Conservation (phyloP, 176 grass and related monocot species). For the Chloris gayana region DNA sequence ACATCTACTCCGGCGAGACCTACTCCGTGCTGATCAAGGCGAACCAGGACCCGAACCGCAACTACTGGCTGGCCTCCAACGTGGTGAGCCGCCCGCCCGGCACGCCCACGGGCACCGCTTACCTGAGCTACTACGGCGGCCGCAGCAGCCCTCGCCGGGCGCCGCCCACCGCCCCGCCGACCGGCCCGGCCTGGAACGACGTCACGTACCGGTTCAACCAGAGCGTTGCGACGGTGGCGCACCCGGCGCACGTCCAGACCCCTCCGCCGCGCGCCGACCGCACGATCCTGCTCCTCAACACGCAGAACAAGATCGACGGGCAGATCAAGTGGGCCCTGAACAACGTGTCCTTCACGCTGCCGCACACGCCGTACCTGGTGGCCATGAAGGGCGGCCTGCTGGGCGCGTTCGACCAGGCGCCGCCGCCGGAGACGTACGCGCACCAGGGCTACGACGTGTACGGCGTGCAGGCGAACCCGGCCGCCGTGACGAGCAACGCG, state of each 20-base stretch:
- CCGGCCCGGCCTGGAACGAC: conserved; percentile 72
- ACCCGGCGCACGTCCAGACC: conserved; percentile 40
- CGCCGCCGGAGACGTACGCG: conserved; percentile 71
- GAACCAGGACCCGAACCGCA: conserved; percentile 69
- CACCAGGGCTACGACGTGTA: conserved; percentile 51
- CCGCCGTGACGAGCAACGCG: conserved; percentile 41
- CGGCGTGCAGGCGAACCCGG: conserved; percentile 31
- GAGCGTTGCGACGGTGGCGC: conserved; percentile 52
- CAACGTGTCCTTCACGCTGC: conserved; percentile 75
- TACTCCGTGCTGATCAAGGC: conserved; percentile 82
- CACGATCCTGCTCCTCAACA: conserved; percentile 70
- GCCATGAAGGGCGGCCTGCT: conserved; percentile 47
- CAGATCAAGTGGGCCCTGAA: conserved; percentile 64
- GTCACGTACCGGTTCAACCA: conserved; percentile 51
- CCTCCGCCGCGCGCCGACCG: conserved; percentile 59
- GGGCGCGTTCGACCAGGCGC: conserved; percentile 43
- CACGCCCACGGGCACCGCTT: conserved; percentile 58
- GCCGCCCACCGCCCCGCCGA: conserved; percentile 26
- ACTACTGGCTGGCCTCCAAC: conserved; percentile 82
- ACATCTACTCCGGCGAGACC: conserved; percentile 92
- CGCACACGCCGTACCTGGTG: conserved; percentile 72
- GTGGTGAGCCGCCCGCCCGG: conserved; percentile 60
- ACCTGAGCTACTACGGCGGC: conserved; percentile 68
- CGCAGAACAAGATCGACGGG: conserved; percentile 69
- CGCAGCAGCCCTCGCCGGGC: conserved; percentile 22